Base-by-base conservation (phyloP, 2,329 filamentous ascomycete species). In the Chrysosporium keratinophilum region DNA sequence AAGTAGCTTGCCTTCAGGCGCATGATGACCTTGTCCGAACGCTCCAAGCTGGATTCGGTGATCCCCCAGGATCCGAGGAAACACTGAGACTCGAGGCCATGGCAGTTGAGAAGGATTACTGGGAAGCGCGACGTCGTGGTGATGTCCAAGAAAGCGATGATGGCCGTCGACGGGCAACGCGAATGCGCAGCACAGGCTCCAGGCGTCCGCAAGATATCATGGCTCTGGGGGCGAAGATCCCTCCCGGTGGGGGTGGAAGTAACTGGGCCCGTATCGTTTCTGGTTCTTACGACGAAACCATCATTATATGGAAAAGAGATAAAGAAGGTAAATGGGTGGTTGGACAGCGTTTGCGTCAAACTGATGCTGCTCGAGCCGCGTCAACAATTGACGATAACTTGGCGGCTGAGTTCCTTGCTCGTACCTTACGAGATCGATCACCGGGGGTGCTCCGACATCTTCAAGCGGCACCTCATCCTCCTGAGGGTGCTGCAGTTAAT, bases 221-320 rank as follows among this genome's bases (percentile, higher is more conserved):
- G 52, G 85, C 87, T 0, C 82, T 87, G 48, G 90, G 90, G 0
- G 88, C 90, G 14, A 93, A 87, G 65, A 76, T 97, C 1, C 91
- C 91, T 1, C 90, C 91, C 0, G 91, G 91, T 11, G 90, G 91
- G 20, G 91, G 91, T 39, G 89, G 91, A 23, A 88, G 88, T 63
- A 83, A 79, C 60, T 96, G 91, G 74, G 88, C 86, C 9, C 84
- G 90, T n/a, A 98, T 98, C 56, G 88, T 98, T 2, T 96, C 90
- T 5, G 93, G 93, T 1, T 95, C 89, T 0, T 98, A 98, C 62
- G 93, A 98, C 61, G 88, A 95, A 71, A 90, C 83, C 10, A 88
- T 98, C 61, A 90, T 96, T 60, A 87, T 98, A 54, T 98, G 93
- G 93, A 85, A 87, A 61, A 84, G 88, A 57, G 86, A 94, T 59